phyloP scores from a whole-genome alignment of 2,329 filamentous ascomycete species.

The Alternaria triticimaculans region DNA sequence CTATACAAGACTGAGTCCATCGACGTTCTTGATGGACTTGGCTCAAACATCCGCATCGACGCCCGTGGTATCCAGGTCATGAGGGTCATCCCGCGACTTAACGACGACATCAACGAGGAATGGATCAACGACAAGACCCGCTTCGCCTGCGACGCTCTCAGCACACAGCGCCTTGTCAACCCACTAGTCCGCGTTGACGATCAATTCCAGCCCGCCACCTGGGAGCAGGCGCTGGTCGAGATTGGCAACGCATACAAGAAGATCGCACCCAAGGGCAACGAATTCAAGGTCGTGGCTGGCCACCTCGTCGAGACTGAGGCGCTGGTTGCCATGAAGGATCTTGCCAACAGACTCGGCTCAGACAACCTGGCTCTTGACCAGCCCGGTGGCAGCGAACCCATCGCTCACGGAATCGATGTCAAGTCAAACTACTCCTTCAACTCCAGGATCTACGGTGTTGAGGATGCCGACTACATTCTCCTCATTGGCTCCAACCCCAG shows the following conservation, averaged over 20 bases:
- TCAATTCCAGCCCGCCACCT: constrained; percentile 89
- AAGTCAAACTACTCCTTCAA: constrained; percentile 97
- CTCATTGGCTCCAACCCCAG: constrained; percentile 94
- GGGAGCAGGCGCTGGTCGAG: constrained; percentile 93
- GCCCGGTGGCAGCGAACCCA: constrained; percentile 78
- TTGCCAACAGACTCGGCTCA: constrained; percentile 94
- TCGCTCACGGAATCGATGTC: constrained; percentile 92
- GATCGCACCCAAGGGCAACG: constrained; percentile 83
- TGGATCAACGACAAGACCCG: constrained; percentile 99
- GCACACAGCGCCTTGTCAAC: constrained; percentile 93
- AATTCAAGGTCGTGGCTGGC: constrained; percentile 94
- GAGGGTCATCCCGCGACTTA: constrained; percentile 89
- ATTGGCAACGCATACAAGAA: constrained; percentile 81
- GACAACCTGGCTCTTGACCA: constrained; percentile 95
- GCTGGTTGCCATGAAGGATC: constrained; percentile 93
- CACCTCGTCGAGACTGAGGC: constrained; percentile 92
- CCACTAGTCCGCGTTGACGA: constrained; percentile 87
- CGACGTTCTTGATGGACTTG: constrained; percentile 90
- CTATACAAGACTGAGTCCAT: constrained; percentile 95
- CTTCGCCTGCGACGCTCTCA: constrained; percentile 94
- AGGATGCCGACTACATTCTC: constrained; percentile 90
- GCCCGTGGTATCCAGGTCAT: constrained; percentile 94
- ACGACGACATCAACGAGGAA: constrained; percentile 98
- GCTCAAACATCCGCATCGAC: constrained; percentile 94
- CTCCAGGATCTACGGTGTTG: constrained; percentile 90